Evolutionary conservation across 2,329 filamentous ascomycete genomes (phyloP), one percentile per base, ranked within the genome.

Genomic region (Cladosporium cucumerinum): DNA sequence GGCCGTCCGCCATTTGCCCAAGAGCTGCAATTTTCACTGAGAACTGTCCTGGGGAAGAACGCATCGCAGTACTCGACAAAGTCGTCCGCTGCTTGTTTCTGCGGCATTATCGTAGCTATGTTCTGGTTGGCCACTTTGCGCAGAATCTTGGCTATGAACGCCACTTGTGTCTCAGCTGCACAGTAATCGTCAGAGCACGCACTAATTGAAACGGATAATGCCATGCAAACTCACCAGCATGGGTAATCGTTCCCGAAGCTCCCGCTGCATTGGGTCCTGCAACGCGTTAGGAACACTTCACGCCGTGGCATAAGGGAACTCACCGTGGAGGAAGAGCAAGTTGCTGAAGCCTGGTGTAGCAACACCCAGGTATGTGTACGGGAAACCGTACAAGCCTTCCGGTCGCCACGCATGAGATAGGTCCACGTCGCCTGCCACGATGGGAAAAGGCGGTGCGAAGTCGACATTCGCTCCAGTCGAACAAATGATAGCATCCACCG

Each of bases 51-150:
- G 0, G 81, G 80, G 69, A 82, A 83, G 72, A 83, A 84, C 0
- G 76, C 73, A 65, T 83, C 81, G 51, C 61, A 64, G 11, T 66
- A 66, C 25, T 63, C 63, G 5, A 71, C 65, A 57, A 77, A 75
- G 60, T 78, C 72, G 52, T 75, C 87, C 0, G 88, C 79, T 0
- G 89, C 89, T 36, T 79, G 78, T 57, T 81, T 80, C 0, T 81
- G 83, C 0, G 89, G 88, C 1, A 75, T 73, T 5, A 92, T 83
- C 0, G 85, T 81, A 69, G 82, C 85, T 76, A 92, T 89, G 2
- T 87, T 87, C 73, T 92, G 87, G 7, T 82, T 80, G 0, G 82
- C 83, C 0, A 86, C 80, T 70, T 92, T 92, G 54, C 89, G 86
- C 0, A 92, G 78, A 1, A 91, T 77, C 70, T 88, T 88, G 18